These are phyloP conservation scores for Rhipidocladum racemiflorum DNA, from an alignment of 176 grass and related monocot genomes.

Conservation along the genomic window DNA sequence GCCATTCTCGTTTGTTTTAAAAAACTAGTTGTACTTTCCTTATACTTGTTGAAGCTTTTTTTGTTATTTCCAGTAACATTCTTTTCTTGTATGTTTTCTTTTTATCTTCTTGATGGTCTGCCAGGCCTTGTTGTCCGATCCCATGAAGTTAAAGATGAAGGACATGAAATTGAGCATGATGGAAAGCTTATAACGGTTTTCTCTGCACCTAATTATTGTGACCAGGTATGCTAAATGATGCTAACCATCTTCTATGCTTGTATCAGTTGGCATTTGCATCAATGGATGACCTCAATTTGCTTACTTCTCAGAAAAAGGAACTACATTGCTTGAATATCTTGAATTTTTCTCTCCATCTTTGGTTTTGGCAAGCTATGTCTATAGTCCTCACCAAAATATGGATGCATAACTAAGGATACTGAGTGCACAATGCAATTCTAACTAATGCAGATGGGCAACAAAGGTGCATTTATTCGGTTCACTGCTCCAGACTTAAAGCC, in stretches of 20 bases:
- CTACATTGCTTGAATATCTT: not conserved
- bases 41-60: not conserved
- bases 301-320: not conserved
- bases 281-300: not conserved
- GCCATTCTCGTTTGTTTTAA: not conserved
- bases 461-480: slow-evolving; percentile 87
- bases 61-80: not conserved
- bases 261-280: not conserved
- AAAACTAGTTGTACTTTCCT: not conserved
- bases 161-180: slow-evolving; percentile 79
- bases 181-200: slow-evolving; percentile 89
- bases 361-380: not conserved
- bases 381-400: not conserved
- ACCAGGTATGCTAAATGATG: slow-evolving; percentile 52
- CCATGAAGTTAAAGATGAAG: slow-evolving; percentile 94
- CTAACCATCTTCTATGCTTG: not conserved
- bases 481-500: slow-evolving; percentile 65
- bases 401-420: slow-evolving; percentile 4
- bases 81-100: not conserved
- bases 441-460: slow-evolving; percentile 85
- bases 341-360: not conserved
- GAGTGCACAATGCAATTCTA: slow-evolving; percentile 6
- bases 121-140: slow-evolving; percentile 85
- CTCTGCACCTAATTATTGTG: slow-evolving; percentile 91
- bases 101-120: not conserved